These are phyloP conservation scores for Cyathus olla DNA, from an alignment of 1,284 basidiomycete species.

Conservation along the genomic window DNA sequence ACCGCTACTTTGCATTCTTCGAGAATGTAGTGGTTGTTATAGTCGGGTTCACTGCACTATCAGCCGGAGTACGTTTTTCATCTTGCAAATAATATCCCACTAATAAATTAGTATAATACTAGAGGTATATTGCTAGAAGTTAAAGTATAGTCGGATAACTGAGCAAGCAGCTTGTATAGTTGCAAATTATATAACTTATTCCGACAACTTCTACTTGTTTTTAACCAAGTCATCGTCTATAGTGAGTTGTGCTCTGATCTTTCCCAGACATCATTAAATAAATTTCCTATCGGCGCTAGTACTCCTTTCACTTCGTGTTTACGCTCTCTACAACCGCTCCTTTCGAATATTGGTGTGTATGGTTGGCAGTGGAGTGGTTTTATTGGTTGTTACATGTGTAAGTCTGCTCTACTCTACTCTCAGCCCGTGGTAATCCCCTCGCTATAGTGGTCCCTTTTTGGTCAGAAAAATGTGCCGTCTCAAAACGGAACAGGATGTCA, in stretches of 20 bases:
- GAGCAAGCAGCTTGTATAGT: constrained; percentile 13
- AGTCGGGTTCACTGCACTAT: constrained; percentile 36
- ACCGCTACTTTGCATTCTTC: constrained; percentile 54
- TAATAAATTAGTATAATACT: background rate
- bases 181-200: constrained; percentile 42
- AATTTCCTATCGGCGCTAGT: constrained; percentile 24
- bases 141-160: background rate
- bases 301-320: constrained; percentile 51
- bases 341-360: constrained; percentile 37
- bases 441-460: constrained; percentile 47
- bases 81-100: background rate
- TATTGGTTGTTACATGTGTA: constrained; percentile 36
- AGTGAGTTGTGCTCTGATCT: constrained; percentile 33
- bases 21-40: constrained; percentile 44
- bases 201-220: constrained; percentile 49
- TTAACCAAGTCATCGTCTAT: constrained; percentile 52
- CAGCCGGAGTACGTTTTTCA: constrained; percentile 5
- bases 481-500: constrained; percentile 41
- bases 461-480: constrained; percentile 35
- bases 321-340: constrained; percentile 51
- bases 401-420: constrained; percentile 10
- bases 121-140: background rate
- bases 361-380: constrained; percentile 31
- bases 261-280: background rate
- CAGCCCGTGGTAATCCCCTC: background rate